Evolutionary conservation across 768 basidiomycete genomes (phyloP).

Genomic region (Asterophora lycoperdoides): DNA sequence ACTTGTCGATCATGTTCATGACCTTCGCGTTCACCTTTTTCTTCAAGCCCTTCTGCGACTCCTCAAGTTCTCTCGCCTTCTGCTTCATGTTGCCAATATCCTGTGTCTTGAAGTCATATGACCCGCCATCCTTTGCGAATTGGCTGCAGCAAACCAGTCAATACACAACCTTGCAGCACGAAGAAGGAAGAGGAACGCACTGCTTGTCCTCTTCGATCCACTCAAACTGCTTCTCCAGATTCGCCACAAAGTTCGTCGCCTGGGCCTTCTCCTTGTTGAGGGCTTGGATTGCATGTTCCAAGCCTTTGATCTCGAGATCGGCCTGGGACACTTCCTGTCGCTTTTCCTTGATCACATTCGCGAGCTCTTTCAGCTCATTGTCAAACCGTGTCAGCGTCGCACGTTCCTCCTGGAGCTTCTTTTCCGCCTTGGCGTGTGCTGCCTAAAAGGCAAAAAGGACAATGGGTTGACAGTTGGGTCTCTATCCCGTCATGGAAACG

Average conservation of each 20-base stretch:
- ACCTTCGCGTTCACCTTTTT: constrained; percentile 96
- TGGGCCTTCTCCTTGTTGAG: constrained; percentile 62
- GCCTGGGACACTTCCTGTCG: constrained; percentile 64
- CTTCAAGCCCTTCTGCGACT: constrained; percentile 81
- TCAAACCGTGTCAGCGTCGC: constrained; percentile 87
- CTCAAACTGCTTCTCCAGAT: constrained; percentile 75
- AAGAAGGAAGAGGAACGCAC: constrained; percentile 43
- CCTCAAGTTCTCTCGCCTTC: constrained; percentile 71
- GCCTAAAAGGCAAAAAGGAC: constrained; percentile 33
- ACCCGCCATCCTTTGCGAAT: constrained; percentile 78
- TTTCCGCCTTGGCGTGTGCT: constrained; percentile 60
- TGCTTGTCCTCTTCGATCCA: constrained; percentile 90
- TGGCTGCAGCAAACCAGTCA: constrained; percentile 39
- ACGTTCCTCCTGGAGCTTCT: constrained; percentile 76
- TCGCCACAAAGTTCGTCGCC: constrained; percentile 46
- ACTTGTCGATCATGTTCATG: constrained; percentile 95
- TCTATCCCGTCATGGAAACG: constrained; percentile 2
- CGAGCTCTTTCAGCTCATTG: constrained; percentile 80
- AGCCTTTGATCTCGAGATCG: constrained; percentile 58
- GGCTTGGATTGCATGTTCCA: constrained; percentile 65
- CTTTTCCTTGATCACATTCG: constrained; percentile 76
- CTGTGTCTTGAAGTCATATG: constrained; percentile 72
- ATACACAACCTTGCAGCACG: too few species aligned
- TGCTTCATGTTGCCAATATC: constrained; percentile 58
- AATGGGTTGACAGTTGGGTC: not conserved